phyloP scores from a whole-genome alignment of 768 basidiomycete genomes.

The Phanerochaete sordida region DNA sequence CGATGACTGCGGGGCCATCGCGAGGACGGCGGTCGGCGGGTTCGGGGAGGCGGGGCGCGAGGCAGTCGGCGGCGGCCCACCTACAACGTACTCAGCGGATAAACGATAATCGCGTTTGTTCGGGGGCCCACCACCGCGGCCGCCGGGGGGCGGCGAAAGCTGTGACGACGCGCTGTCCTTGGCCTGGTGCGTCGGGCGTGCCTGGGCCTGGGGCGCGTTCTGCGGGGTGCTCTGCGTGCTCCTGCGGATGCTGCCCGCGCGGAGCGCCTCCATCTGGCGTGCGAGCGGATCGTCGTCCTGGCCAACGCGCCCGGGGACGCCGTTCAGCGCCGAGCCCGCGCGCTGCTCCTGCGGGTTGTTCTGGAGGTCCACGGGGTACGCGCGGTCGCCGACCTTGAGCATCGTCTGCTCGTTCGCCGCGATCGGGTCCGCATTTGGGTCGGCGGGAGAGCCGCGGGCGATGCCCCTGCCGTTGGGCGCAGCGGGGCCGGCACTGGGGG shows the following conservation, averaged over 20 bases:
- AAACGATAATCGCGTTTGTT: slow-evolving; percentile 58
- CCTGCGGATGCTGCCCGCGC: slow-evolving; percentile 38
- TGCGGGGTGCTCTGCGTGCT: slow-evolving; percentile 23
- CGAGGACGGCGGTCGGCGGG: slow-evolving; percentile 68
- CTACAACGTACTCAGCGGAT: slow-evolving; percentile 78
- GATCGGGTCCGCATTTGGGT: slow-evolving; percentile 55
- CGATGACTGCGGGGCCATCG: slow-evolving; percentile 56
- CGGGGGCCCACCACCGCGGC: slow-evolving; percentile 18
- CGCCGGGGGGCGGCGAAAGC: slow-evolving; percentile 37
- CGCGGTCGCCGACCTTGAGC: slow-evolving; percentile 65
- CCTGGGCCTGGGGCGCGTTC: slow-evolving; percentile 10
- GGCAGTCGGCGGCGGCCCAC: slow-evolving; percentile 53
- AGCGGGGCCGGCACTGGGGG: background rate
- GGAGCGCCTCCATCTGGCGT: slow-evolving; percentile 59
- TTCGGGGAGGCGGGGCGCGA: slow-evolving; percentile 78
- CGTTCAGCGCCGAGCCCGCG: no score
- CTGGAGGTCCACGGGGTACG: slow-evolving; percentile 42
- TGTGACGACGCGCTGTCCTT: slow-evolving; percentile 16
- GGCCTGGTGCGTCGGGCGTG: slow-evolving; percentile 14
- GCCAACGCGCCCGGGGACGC: slow-evolving; percentile 26
- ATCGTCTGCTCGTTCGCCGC: slow-evolving; percentile 49
- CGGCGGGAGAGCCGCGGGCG: slow-evolving; percentile 19
- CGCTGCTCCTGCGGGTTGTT: slow-evolving; percentile 22
- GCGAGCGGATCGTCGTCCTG: slow-evolving; percentile 58
- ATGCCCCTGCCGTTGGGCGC: slow-evolving; percentile 9